Conservation (phyloP, 1,284 basidiomycete genomes). For the Ustilago sp. region DNA sequence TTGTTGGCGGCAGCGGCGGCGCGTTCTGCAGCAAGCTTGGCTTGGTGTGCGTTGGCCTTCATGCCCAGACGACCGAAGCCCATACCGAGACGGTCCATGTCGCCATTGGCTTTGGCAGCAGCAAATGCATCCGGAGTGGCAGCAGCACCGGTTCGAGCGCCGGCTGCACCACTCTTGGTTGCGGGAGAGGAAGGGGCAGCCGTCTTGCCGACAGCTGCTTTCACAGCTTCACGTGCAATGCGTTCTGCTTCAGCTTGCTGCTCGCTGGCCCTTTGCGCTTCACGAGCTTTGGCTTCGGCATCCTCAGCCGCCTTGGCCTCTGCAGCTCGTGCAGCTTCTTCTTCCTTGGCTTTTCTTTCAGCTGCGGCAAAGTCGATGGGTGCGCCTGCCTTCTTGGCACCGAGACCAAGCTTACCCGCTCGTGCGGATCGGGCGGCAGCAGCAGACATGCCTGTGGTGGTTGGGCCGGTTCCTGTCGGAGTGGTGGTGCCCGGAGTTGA, state of each 20-base stretch:
- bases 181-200: conserved; percentile 20
- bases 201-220: conserved; percentile 45
- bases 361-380: conserved; percentile 67
- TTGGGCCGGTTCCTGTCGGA: conserved; percentile 42
- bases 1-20: conserved; percentile 51
- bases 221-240: conserved; percentile 58
- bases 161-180: conserved; percentile 19
- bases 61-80: conserved; percentile 83
- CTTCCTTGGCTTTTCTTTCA: conserved; percentile 63
- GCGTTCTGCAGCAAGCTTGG: conserved; percentile 51
- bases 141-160: conserved; percentile 30
- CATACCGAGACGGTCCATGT: conserved; percentile 79
- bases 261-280: conserved; percentile 43
- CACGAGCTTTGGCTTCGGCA: conserved; percentile 51
- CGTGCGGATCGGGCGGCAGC: conserved; percentile 45
- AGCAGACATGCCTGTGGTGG: conserved; percentile 23
- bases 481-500: conserved; percentile 50
- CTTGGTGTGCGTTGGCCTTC: conserved; percentile 54
- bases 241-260: conserved; percentile 53
- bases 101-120: conserved; percentile 71
- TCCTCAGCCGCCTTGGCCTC: conserved; percentile 50
- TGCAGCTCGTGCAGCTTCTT: conserved; percentile 53
- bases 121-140: conserved; percentile 39
- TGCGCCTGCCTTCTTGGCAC: conserved; percentile 61
- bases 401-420: conserved; percentile 63